A percentile compares a stretch with the other conserved stretches of the same genome.
These are phyloP conservation scores for Trichomonas vaginalis DNA, from an alignment of 208 protist genomes.

Conservation along the genomic window DNA sequence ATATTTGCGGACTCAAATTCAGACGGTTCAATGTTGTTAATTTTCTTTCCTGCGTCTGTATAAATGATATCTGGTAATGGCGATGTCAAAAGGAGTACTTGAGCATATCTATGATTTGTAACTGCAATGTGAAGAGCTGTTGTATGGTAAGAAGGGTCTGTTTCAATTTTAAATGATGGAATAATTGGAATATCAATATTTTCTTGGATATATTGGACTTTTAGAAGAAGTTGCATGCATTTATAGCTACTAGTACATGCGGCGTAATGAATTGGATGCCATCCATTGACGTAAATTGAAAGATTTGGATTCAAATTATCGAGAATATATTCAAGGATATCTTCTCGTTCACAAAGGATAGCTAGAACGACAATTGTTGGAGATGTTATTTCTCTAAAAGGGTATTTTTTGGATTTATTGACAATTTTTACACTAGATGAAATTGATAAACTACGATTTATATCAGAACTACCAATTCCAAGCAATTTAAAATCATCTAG, in stretches of 20 bases:
- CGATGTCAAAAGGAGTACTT: not conserved
- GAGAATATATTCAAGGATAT: not conserved
- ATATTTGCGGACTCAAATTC: not conserved
- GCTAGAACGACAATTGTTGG: not conserved
- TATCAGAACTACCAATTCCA: not conserved
- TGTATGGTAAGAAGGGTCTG: not conserved
- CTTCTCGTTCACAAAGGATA: not conserved
- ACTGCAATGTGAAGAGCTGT: not conserved
- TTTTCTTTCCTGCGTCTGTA: not conserved
- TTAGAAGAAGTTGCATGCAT: not conserved
- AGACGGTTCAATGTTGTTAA: not conserved
- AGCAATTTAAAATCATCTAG: not conserved
- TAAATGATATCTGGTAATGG: not conserved
- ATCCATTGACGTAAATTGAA: not conserved
- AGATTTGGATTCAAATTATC: not conserved
- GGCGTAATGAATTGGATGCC: not conserved
- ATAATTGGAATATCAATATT: not conserved
- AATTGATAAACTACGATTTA: not conserved
- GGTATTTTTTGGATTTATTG: not conserved
- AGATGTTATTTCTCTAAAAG: not conserved
- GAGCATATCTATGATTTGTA: not conserved
- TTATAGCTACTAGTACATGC: not conserved
- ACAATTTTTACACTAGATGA: not conserved
- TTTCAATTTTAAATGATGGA: not conserved
- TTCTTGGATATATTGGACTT: not conserved